phyloP scores from a whole-genome alignment of 2,329 filamentous ascomycete species.

The Ophiostoma himal-ulmi region DNA sequence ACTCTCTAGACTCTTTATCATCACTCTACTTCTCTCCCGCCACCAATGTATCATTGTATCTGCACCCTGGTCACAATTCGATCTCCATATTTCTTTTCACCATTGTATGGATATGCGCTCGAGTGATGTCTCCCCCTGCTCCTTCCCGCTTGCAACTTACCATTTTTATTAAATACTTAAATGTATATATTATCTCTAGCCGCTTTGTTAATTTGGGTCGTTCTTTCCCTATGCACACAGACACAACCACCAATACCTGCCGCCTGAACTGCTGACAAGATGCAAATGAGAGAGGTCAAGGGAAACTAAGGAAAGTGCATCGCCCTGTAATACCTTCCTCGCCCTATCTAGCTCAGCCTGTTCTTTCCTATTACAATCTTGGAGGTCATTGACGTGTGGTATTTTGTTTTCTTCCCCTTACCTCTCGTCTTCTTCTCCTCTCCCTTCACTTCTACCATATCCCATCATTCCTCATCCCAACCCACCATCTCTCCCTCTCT shows the following conservation, averaged over 20 bases:
- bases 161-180: neutral
- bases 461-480: constrained; percentile 17
- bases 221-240: constrained; percentile 16
- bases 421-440: neutral
- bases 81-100: constrained; percentile 11
- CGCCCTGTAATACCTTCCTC: constrained; percentile 10
- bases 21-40: neutral
- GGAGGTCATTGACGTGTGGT: neutral
- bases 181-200: constrained; percentile 14
- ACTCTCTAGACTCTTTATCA: neutral
- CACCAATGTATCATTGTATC: neutral
- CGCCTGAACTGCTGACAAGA: neutral
- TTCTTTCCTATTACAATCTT: constrained; percentile 4
- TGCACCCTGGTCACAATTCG: neutral
- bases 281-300: neutral
- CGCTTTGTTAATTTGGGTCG: constrained; percentile 20
- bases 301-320: constrained; percentile 16
- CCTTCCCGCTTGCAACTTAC: constrained; percentile 7
- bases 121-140: constrained; percentile 5
- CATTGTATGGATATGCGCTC: constrained; percentile 13
- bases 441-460: neutral
- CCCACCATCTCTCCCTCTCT: constrained; percentile 15
- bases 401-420: neutral
- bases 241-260: neutral
- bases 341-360: neutral